A percentile compares a stretch with the other conserved stretches of the same genome.
Evolutionary conservation across 164 flowering plant genomes (phyloP).

Genomic region (Vitis labrusca): DNA sequence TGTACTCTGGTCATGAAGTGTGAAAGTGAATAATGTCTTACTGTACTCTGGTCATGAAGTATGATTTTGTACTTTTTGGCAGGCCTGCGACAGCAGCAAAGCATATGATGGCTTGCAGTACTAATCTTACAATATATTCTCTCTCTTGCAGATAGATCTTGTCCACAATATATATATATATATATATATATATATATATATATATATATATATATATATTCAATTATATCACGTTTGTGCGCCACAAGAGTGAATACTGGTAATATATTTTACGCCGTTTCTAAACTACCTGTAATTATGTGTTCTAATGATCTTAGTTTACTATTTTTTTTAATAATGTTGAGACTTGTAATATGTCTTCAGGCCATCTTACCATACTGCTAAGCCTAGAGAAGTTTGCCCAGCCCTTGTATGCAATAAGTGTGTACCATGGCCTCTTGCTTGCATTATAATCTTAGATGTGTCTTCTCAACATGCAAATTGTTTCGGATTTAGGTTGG

Average conservation of each 20-base stretch:
- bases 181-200: not conserved
- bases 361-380: conserved; percentile 96
- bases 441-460: not conserved
- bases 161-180: no score
- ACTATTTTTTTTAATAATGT: no score
- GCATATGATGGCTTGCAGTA: conserved; percentile 99
- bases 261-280: not conserved
- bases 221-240: conserved; percentile 1
- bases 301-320: not conserved
- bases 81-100: conserved; percentile 82
- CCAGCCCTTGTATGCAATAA: conserved; percentile 90
- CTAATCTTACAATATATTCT: conserved; percentile 60
- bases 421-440: conserved; percentile 17
- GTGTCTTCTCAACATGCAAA: not conserved
- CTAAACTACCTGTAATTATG: not conserved
- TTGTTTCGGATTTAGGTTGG: conserved; percentile 58
- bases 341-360: conserved; percentile 1
- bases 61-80: conserved; percentile 8
- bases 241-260: conserved; percentile 81
- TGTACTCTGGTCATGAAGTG: no score
- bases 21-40: no score
- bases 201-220: not conserved
- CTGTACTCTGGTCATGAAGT: no score
- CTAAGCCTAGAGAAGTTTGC: conserved; percentile 93
- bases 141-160: not conserved